Evolutionary conservation across 2,329 filamentous ascomycete genomes (phyloP), one percentile per base, ranked within the genome.

Genomic region (Claviceps sp.): DNA sequence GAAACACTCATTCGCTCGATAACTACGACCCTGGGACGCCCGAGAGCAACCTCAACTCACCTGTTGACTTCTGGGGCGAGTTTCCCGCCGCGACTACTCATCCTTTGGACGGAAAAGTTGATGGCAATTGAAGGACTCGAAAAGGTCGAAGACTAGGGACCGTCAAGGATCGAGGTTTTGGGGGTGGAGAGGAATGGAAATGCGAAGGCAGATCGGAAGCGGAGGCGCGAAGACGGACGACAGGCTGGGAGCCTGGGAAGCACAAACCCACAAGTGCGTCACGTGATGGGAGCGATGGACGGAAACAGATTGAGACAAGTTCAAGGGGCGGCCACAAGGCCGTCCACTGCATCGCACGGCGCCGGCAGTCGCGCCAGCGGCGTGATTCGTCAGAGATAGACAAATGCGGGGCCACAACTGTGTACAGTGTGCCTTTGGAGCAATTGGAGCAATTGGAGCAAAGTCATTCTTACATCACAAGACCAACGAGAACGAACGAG

Each of bases 21-120:
- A 45, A 29, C 38, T 48, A 52, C 45, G 36, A 38, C 34, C 46
- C 26, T 36, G 14, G 14, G 14, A 26, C 42, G 39, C 50, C 45
- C 53, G 55, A 58, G 54, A 56, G 51, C 54, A 53, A 44, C 37
- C 52, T 53, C 7, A n/a, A 63, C 62, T 63, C 56, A 94, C 89
- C 89, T 86, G 79, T 97, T 97, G 77, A 96, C 90, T 86, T 98
- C 93, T 74, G 93, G 90, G 76, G 90, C 90, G 80, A 97, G 86
- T 82, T 96, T 97, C 75, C 84, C 85, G 77, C 82, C 83, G 76
- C 88, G 86, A 88, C 84, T 94, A 88, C 85, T 94, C 88, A 95
- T 95, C 83, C 82, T 85, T 89, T 82, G 78, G 66, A 64, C 68
- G 64, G 63, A 66, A 61, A 46, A 13, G 29, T 54, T 60, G 57